Percentiles rank a stretch among this genome's conserved stretches.
Conservation (phyloP, 192 early-diverging fungal species). For the Pilobolus umbonatus region DNA sequence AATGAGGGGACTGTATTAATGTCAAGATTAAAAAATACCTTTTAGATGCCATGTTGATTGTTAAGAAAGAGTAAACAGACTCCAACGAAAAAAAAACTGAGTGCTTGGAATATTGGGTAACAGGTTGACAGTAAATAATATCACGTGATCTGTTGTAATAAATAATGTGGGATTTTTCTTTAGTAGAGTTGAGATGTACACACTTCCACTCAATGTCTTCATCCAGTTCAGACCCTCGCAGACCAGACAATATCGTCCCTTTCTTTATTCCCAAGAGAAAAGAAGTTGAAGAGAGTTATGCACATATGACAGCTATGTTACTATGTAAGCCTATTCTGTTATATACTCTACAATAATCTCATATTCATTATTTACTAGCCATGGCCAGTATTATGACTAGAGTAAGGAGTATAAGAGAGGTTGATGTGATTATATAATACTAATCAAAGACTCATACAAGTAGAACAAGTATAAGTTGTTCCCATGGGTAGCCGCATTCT, state of each 20-base stretch:
- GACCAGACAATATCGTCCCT: slow-evolving; percentile 25
- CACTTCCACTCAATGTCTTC: slow-evolving; percentile 19
- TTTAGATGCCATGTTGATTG: neutral
- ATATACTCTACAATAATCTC: neutral
- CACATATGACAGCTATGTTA: slow-evolving; percentile 28
- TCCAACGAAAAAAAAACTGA: neutral
- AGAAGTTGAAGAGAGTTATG: slow-evolving; percentile 23
- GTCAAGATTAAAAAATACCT: neutral
- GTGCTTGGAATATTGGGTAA: neutral
- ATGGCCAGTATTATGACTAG: slow-evolving; percentile 33
- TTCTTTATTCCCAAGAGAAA: slow-evolving; percentile 24
- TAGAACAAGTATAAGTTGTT: slow-evolving; percentile 30
- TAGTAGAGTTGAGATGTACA: no score
- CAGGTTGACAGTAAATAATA: neutral
- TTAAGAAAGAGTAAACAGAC: neutral
- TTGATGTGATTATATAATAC: neutral
- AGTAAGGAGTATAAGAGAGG: slow-evolving; percentile 15
- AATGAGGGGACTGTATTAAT: neutral
- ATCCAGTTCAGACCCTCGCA: slow-evolving; percentile 30
- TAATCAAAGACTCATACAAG: neutral
- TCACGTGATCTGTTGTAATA: neutral
- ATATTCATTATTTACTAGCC: slow-evolving; percentile 12
- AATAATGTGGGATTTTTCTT: neutral
- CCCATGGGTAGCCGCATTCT: slow-evolving; percentile 33
- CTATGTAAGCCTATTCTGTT: slow-evolving; percentile 16